phyloP scores from a whole-genome alignment of 75 land plant genomes.

The Picea sitchensis region DNA sequence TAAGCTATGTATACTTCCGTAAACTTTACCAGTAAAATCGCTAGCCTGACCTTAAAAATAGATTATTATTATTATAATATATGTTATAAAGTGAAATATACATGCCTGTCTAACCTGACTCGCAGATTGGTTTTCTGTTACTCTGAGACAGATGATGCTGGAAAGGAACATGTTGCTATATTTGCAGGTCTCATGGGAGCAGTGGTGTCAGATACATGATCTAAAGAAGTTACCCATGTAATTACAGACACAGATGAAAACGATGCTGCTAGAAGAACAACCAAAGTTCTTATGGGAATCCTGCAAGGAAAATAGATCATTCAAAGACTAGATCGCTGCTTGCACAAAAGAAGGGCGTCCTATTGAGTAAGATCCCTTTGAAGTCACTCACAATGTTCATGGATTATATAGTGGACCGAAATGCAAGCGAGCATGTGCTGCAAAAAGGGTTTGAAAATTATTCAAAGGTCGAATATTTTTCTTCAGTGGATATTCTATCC shows the following conservation, averaged over 20 bases:
- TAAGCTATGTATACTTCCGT: too few relatives aligned
- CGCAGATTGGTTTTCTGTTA: too few relatives aligned
- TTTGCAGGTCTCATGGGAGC: constrained; percentile 51
- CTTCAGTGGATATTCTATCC: too few relatives aligned
- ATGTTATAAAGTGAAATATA: too few relatives aligned
- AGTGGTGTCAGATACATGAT: constrained; percentile 47
- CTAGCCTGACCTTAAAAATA: too few relatives aligned
- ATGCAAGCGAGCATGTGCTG: constrained; percentile 42
- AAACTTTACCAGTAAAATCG: too few relatives aligned
- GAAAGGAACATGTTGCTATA: constrained; percentile 49
- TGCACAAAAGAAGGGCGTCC: constrained; percentile 38
- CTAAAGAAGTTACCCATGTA: constrained; percentile 64
- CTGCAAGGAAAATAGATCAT: constrained; percentile 85
- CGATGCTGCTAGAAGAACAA: constrained; percentile 69
- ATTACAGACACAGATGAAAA: constrained; percentile 79
- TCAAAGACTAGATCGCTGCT: constrained; percentile 57
- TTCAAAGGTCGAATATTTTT: constrained; percentile 55
- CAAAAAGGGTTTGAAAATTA: constrained; percentile 73
- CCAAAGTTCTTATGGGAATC: constrained; percentile 71
- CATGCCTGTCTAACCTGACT: too few relatives aligned
- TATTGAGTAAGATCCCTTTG: constrained; percentile 57
- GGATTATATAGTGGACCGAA: constrained; percentile 57
- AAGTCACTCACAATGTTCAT: constrained; percentile 54
- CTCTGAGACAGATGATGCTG: too few relatives aligned
- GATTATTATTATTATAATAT: too few relatives aligned